Conservation (phyloP, 2,329 filamentous ascomycete species). For the Rhexocercosporidium sp. region DNA sequence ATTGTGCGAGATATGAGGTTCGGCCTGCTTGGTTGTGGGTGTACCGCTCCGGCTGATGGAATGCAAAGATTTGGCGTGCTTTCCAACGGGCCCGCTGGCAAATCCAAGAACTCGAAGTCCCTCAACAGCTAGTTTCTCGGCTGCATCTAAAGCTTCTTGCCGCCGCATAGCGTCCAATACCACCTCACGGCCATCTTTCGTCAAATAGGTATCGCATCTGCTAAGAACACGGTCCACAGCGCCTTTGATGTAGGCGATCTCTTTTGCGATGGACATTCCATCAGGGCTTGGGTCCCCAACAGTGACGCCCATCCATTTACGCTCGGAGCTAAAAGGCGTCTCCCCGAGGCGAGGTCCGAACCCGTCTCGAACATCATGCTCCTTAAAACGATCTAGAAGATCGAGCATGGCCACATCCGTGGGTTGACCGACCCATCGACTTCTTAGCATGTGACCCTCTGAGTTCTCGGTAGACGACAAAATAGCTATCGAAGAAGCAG, state of each 20-base stretch:
- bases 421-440: slow-evolving; percentile 94
- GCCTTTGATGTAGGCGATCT: slow-evolving; percentile 94
- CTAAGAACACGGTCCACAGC: slow-evolving; percentile 86
- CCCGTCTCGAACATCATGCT: slow-evolving; percentile 87
- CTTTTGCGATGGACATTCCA: slow-evolving; percentile 51
- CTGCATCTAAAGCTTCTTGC: slow-evolving; percentile 77
- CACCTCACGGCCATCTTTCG: slow-evolving; percentile 83
- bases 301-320: slow-evolving; percentile 99
- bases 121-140: slow-evolving; percentile 85
- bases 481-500: slow-evolving; percentile 75
- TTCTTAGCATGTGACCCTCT: slow-evolving; percentile 68
- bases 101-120: slow-evolving; percentile 92
- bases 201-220: slow-evolving; percentile 89
- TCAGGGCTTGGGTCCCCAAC: slow-evolving; percentile 57
- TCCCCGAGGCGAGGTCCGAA: slow-evolving; percentile 84
- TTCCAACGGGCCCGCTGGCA: slow-evolving; percentile 76
- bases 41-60: slow-evolving; percentile 55
- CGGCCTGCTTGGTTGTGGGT: slow-evolving; percentile 45
- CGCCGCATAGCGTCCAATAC: slow-evolving; percentile 78
- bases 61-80: slow-evolving; percentile 49
- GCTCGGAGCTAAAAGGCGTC: slow-evolving; percentile 93
- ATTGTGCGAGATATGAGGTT: slow-evolving; percentile 46
- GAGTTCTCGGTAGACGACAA: slow-evolving; percentile 77
- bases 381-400: slow-evolving; percentile 85
- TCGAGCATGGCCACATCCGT: slow-evolving; percentile 98